Percentiles rank a stretch among this genome's conserved stretches.
Conservation (phyloP, 2,329 filamentous ascomycete genomes). For the Penicillium digitatum region DNA sequence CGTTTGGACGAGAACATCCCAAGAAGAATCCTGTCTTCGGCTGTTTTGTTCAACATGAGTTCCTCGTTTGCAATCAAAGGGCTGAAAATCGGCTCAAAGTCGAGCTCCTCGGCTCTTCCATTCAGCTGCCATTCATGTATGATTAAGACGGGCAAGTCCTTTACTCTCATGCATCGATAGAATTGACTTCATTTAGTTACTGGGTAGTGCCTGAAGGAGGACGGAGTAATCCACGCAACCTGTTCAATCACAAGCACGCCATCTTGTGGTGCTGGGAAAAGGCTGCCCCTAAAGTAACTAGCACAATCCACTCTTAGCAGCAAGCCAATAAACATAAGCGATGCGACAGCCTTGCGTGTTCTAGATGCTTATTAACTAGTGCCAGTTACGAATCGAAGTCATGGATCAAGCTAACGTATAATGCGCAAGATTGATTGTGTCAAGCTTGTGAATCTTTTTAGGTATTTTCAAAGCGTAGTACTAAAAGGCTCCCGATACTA, state of each 20-base stretch:
- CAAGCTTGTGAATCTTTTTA: too few species aligned
- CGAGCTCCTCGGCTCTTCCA: slow-evolving; percentile 20
- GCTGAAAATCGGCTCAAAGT: slow-evolving; percentile 30
- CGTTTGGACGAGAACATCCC: slow-evolving; percentile 28
- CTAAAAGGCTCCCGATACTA: neutral
- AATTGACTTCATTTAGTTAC: slow-evolving; percentile 15
- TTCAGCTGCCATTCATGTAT: slow-evolving; percentile 29
- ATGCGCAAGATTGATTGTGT: too few species aligned
- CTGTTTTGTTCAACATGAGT: slow-evolving; percentile 22
- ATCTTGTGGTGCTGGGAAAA: neutral
- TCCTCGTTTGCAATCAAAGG: slow-evolving; percentile 23
- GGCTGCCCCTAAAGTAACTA: neutral
- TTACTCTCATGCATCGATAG: slow-evolving; percentile 25
- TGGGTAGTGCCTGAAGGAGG: neutral
- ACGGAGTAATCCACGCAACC: too few species aligned
- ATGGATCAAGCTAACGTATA: too few species aligned
- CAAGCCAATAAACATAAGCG: neutral
- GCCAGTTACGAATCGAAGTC: too few species aligned
- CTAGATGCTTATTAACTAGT: neutral
- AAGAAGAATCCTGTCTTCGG: slow-evolving; percentile 22
- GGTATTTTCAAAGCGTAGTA: neutral
- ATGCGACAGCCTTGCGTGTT: neutral
- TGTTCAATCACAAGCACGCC: neutral
- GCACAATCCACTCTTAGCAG: too few species aligned
- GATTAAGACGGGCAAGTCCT: slow-evolving; percentile 27